These are phyloP conservation scores for Apophysomyces ossiformis DNA, from an alignment of 371 early-diverging fungal species.

Conservation along the genomic window DNA sequence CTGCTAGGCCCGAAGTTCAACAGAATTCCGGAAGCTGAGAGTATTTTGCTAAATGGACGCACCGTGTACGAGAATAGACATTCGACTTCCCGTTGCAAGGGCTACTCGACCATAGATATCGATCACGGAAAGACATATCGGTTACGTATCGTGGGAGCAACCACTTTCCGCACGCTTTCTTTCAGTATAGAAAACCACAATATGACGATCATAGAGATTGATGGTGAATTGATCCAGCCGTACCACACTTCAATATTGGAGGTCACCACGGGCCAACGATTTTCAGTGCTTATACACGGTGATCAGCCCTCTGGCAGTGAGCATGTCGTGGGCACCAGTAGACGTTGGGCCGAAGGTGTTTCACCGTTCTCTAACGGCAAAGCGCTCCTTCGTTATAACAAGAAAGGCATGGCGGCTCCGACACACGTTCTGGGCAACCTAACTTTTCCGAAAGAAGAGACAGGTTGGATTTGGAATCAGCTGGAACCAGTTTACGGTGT, in stretches of 20 bases:
- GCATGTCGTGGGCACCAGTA: constrained; percentile 22
- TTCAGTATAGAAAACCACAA: constrained; percentile 40
- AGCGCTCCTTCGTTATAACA: constrained; percentile 26
- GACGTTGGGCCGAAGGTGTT: constrained; percentile 32
- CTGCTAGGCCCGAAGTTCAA: constrained; percentile 32
- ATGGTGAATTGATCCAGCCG: constrained; percentile 42
- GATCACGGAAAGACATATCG: constrained; percentile 38
- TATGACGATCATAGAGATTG: constrained; percentile 48
- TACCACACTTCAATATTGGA: constrained; percentile 31
- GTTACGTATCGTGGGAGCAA: constrained; percentile 44
- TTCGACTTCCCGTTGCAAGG: constrained; percentile 23
- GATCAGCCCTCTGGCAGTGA: constrained; percentile 18
- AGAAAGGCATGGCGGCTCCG: background rate
- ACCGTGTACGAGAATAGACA: constrained; percentile 21
- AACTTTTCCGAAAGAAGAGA: background rate
- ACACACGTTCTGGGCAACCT: background rate
- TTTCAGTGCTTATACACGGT: constrained; percentile 37
- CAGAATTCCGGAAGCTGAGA: constrained; percentile 35
- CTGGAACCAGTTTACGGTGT: constrained; percentile 30
- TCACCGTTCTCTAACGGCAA: constrained; percentile 26
- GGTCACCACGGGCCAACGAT: constrained; percentile 47
- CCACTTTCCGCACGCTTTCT: constrained; percentile 33
- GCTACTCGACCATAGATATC: constrained; percentile 30
- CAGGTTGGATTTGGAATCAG: constrained; percentile 28
- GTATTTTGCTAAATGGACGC: constrained; percentile 49